phyloP scores from a whole-genome alignment of 139 green algal species.

The Micractinium sp. region DNA sequence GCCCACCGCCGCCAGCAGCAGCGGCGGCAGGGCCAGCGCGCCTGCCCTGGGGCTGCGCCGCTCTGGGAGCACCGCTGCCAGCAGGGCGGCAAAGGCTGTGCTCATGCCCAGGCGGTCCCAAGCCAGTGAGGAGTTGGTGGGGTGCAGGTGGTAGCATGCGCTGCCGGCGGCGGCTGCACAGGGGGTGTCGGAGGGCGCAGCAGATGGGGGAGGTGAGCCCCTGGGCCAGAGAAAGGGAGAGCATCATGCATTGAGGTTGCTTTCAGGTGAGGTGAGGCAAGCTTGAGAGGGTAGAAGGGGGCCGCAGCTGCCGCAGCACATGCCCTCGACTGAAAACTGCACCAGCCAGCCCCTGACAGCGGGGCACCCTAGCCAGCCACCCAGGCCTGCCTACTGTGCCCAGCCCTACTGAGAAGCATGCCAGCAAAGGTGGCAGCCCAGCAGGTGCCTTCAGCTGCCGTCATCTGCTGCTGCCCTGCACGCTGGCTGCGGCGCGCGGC shows the following conservation, averaged over 20 bases:
- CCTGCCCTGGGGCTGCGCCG: neutral
- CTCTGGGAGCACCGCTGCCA: neutral
- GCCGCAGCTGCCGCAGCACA: neutral
- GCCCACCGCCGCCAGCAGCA: neutral
- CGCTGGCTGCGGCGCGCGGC: neutral
- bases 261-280: neutral
- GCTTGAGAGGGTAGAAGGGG: neutral
- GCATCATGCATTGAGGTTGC: neutral
- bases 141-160: neutral
- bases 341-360: no score
- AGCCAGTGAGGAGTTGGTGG: neutral
- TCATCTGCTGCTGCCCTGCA: neutral
- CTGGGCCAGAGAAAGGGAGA: no score
- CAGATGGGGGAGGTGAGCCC: no score
- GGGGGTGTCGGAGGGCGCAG: neutral
- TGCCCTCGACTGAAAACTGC: no score
- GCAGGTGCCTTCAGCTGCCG: neutral
- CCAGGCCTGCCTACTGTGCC: no score
- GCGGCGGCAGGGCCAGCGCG: neutral
- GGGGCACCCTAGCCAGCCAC: no score
- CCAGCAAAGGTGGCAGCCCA: neutral
- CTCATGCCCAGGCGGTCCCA: slow-evolving; percentile 8
- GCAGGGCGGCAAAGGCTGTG: neutral
- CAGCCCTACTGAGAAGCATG: no score
- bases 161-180: neutral